Percentiles rank a stretch among this genome's conserved stretches.
Conservation (phyloP, 768 basidiomycete species). For the Podaxis carcinomalis region DNA sequence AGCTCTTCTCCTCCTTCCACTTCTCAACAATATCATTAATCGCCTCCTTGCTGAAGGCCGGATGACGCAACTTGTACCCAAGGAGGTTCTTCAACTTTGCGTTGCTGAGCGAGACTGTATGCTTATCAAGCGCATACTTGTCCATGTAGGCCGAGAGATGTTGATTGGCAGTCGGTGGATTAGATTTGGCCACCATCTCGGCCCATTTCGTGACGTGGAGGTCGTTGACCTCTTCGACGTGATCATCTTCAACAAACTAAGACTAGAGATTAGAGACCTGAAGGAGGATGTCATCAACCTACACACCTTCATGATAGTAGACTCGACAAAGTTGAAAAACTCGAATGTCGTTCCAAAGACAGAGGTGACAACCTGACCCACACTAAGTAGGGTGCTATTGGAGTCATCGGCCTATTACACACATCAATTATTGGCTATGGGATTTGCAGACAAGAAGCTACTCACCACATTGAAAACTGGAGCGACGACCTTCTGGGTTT, state of each 20-base stretch:
- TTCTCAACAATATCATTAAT: conserved; percentile 72
- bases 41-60: conserved; percentile 56
- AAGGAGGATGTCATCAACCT: background rate
- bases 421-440: conserved; percentile 3
- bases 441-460: background rate
- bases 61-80: conserved; percentile 62
- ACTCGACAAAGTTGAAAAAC: conserved; percentile 71
- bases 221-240: conserved; percentile 80
- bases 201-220: conserved; percentile 81
- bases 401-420: conserved; percentile 65
- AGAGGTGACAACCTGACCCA: conserved; percentile 61
- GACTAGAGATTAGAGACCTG: background rate
- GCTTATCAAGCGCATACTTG: conserved; percentile 65
- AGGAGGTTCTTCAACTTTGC: conserved; percentile 70
- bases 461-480: conserved; percentile 82
- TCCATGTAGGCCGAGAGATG: conserved; percentile 81
- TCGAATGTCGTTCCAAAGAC: conserved; percentile 79
- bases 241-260: conserved; percentile 43
- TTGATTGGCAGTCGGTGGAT: conserved; percentile 67
- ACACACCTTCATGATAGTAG: conserved; percentile 60
- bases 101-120: conserved; percentile 63
- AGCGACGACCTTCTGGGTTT: conserved; percentile 55
- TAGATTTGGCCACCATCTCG: conserved; percentile 68
- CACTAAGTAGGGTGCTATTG: conserved; percentile 61
- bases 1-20: conserved; percentile 70